These are phyloP conservation scores for Porphyrellus cyaneotinctus DNA, from an alignment of 768 basidiomycete species.

Conservation along the genomic window DNA sequence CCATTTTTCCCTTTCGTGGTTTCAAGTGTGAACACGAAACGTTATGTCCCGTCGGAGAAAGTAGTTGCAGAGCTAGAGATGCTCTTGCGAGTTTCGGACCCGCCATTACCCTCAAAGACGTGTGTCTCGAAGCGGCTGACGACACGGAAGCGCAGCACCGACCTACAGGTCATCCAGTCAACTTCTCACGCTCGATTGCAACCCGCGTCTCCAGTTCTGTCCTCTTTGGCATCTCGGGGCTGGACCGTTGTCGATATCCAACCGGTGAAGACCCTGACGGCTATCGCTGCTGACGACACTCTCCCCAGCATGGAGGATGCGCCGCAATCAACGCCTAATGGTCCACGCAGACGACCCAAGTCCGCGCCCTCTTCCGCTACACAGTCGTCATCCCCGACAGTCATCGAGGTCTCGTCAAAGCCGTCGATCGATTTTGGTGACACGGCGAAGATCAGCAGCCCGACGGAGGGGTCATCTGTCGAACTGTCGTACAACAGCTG, in stretches of 20 bases:
- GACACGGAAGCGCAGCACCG: too few relatives aligned
- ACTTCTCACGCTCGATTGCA: not conserved
- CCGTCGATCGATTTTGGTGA: too few relatives aligned
- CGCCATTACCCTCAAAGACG: too few relatives aligned
- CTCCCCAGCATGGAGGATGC: too few relatives aligned
- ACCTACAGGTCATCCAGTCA: not conserved
- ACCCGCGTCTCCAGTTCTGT: not conserved
- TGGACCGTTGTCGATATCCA: not conserved
- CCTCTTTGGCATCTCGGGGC: conserved; percentile 7
- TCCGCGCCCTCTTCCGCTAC: not conserved
- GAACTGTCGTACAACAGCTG: not conserved
- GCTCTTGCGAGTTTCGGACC: too few relatives aligned
- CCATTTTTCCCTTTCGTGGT: too few relatives aligned
- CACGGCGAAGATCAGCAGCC: not conserved
- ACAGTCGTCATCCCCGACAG: not conserved
- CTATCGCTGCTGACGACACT: not conserved
- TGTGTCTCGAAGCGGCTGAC: not conserved
- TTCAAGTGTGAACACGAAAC: too few relatives aligned
- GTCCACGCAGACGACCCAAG: not conserved
- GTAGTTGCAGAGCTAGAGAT: too few relatives aligned
- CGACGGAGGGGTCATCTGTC: too few relatives aligned
- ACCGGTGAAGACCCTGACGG: not conserved
- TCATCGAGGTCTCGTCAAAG: not conserved
- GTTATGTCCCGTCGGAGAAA: too few relatives aligned
- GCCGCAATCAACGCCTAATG: not conserved